Evolutionary conservation across 179 eudicot species (phyloP), one percentile per base, ranked within the genome.

Genomic region (Silene noctiflora): DNA sequence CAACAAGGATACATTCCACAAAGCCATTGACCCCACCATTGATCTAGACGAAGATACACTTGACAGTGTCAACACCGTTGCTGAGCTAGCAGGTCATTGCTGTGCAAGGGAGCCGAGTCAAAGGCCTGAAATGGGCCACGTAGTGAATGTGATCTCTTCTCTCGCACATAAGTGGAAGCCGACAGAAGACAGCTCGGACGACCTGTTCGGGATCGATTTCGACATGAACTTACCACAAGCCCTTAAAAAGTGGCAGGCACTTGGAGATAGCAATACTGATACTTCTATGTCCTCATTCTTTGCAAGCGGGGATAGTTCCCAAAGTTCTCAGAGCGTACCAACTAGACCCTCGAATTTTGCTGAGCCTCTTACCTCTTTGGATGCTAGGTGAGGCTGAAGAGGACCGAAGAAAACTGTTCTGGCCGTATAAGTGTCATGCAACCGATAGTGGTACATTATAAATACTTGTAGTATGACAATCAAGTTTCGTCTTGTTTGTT

Each of bases 121-220:
- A 53, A 83, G 88, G 78, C 88, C 88, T 2, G 86, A 86, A 61
- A 86, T 86, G 88, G 83, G 85, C 12, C 86, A 86, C 20, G 79
- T 77, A 1, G 88, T 86, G 42, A 86, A 83, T 21, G 86, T 79
- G 29, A 81, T 86, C 8, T 86, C 88, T 1, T 75, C 88, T 1
- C 86, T 86, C 31, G 60, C 64, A 0, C 82, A 83, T n/a, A 76
- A 79, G 77, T 86, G 88, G 86, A 83, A 83, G 76, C 88, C 88
- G 0, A 16, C 82, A 1, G 80, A 72, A 16, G 78, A 73, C 1
- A 73, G 76, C 25, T 19, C 78, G 0, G 83, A 81, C 29, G 85
- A 83, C 59, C 33, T 21, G 2, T 79, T 71, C 13, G 85, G 85
- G 48, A 81, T 86, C 10, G 86, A 86, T 56, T 66, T 81, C 0